Conservation (phyloP, 169 alveolate species). For the Babesia caballi region DNA sequence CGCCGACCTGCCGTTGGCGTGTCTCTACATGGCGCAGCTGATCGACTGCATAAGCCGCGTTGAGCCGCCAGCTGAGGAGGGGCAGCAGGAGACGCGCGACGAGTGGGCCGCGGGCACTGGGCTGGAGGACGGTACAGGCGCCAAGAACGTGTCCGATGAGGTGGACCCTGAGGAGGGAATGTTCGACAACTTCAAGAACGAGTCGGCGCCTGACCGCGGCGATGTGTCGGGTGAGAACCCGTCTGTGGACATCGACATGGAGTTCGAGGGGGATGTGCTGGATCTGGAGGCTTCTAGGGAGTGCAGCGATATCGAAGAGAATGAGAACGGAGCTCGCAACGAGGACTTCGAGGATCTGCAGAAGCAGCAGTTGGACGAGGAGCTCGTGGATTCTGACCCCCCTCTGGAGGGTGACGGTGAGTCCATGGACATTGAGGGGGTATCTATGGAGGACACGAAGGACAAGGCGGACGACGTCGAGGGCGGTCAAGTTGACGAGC, state of each 20-base stretch:
- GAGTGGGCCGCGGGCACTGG: constrained; percentile 62
- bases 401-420: constrained; percentile 14
- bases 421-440: constrained; percentile 24
- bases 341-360: constrained; percentile 63
- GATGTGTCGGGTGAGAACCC: constrained; percentile 73
- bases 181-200: constrained; percentile 72
- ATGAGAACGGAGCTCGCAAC: constrained; percentile 57
- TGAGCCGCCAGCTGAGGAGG: constrained; percentile 30
- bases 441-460: constrained; percentile 14
- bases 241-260: constrained; percentile 66
- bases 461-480: constrained; percentile 29
- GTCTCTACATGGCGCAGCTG: constrained; percentile 29
- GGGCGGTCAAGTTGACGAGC: constrained; percentile 11
- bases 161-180: constrained; percentile 67
- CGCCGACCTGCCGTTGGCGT: constrained; percentile 5
- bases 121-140: constrained; percentile 65
- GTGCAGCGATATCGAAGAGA: constrained; percentile 68
- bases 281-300: constrained; percentile 71
- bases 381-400: constrained; percentile 65
- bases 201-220: constrained; percentile 72
- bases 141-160: constrained; percentile 71
- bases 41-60: constrained; percentile 17
- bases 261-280: constrained; percentile 66
- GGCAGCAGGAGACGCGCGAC: neutral
- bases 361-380: constrained; percentile 51